A percentile compares a stretch with the other conserved stretches of the same genome.
These are phyloP conservation scores for Pyrenophora teres DNA, from an alignment of 2,329 filamentous ascomycete species.

Conservation along the genomic window DNA sequence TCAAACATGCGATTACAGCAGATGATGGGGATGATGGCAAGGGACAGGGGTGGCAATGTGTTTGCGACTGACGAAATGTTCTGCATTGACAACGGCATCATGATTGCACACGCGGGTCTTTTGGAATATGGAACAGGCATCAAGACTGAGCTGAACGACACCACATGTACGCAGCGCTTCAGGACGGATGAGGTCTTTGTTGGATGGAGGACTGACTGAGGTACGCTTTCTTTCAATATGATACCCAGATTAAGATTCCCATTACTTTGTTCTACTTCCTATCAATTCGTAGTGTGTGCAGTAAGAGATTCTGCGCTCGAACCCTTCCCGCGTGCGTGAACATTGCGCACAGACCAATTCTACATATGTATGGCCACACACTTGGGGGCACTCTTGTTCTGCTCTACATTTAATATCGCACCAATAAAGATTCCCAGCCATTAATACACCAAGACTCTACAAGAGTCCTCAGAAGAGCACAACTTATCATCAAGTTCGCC, in stretches of 20 bases:
- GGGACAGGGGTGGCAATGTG: slow-evolving; percentile 83
- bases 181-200: slow-evolving; percentile 57
- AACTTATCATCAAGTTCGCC: too few species aligned
- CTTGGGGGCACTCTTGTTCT: too few species aligned
- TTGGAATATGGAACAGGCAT: slow-evolving; percentile 83
- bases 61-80: slow-evolving; percentile 97
- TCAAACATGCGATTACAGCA: slow-evolving; percentile 93
- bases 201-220: slow-evolving; percentile 52
- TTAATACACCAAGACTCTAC: too few species aligned
- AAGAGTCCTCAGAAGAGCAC: too few species aligned
- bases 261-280: too few species aligned
- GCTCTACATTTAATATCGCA: too few species aligned
- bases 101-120: slow-evolving; percentile 97
- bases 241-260: slow-evolving; percentile 10
- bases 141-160: slow-evolving; percentile 75
- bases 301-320: too few species aligned
- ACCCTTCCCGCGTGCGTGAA: too few species aligned
- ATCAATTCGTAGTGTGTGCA: too few species aligned
- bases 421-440: too few species aligned
- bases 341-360: too few species aligned
- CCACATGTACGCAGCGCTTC: slow-evolving; percentile 66
- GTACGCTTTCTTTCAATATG: slow-evolving; percentile 6
- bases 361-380: too few species aligned
- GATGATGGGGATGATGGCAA: slow-evolving; percentile 98
- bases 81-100: slow-evolving; percentile 99